phyloP scores from a whole-genome alignment of 139 green algal genomes.

The Chlamydomonas urium region DNA sequence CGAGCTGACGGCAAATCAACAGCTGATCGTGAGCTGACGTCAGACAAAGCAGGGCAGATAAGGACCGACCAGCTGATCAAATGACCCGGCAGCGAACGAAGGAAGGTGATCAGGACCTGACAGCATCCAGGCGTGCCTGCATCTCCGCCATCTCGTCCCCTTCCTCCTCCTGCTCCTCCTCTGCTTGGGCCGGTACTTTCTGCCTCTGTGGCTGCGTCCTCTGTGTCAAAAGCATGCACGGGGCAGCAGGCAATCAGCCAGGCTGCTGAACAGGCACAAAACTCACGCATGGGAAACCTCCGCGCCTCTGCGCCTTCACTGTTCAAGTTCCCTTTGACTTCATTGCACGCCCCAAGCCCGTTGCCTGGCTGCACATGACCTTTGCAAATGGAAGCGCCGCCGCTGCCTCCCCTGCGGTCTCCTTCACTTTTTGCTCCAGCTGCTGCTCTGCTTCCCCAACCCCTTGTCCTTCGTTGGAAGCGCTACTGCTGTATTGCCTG shows the following conservation, averaged over 20 bases:
- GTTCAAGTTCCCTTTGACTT: background rate
- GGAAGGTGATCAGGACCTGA: constrained; percentile 50
- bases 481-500: background rate
- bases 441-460: background rate
- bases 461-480: background rate
- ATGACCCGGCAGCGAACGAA: no score
- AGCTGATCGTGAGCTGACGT: no score
- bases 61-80: no score
- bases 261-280: background rate
- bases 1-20: no score
- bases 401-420: no score
- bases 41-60: no score
- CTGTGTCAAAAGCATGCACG: background rate
- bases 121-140: constrained; percentile 48
- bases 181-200: background rate
- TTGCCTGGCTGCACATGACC: no score
- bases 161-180: constrained; percentile 37
- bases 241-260: background rate
- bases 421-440: no score
- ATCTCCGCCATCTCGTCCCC: constrained; percentile 46
- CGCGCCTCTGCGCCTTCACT: background rate
- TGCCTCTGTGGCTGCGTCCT: background rate
- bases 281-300: background rate
- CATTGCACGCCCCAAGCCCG: background rate
- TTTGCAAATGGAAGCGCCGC: no score